These are phyloP conservation scores for Annona squamosa DNA, from an alignment of 164 flowering plant species.

Conservation along the genomic window DNA sequence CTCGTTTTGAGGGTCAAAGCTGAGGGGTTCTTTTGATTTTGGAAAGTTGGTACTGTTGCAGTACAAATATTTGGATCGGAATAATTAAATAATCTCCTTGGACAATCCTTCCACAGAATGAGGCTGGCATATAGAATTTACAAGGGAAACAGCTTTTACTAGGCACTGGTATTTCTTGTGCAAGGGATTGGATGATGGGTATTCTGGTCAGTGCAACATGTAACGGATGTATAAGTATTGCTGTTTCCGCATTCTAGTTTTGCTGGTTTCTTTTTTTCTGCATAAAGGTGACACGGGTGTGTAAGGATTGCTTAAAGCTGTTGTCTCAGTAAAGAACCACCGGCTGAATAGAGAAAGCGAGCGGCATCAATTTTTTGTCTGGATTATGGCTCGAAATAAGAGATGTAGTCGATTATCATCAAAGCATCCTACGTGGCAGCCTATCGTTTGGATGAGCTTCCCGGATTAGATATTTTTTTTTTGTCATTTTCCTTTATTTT, in stretches of 20 bases:
- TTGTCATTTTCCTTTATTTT: background rate
- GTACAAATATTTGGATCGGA: background rate
- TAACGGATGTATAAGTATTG: background rate
- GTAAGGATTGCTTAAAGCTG: background rate
- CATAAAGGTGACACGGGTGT: background rate
- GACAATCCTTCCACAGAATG: background rate
- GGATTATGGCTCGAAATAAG: background rate
- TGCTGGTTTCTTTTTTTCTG: background rate
- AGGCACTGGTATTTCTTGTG: background rate
- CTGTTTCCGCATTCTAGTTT: background rate
- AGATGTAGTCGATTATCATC: background rate
- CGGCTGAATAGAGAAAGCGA: background rate
- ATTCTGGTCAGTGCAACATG: background rate
- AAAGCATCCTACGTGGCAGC: background rate
- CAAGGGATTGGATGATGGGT: background rate
- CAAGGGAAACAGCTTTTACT: background rate
- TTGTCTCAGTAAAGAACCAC: background rate
- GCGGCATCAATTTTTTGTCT: background rate
- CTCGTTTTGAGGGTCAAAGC: background rate
- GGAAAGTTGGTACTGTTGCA: background rate
- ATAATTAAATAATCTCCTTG: background rate
- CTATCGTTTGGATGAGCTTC: background rate
- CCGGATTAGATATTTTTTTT: background rate
- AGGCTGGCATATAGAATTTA: background rate
- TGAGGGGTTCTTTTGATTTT: background rate